These are phyloP conservation scores for Sordariomycetes sp. DNA, from an alignment of 2,329 filamentous ascomycete genomes.

Conservation along the genomic window DNA sequence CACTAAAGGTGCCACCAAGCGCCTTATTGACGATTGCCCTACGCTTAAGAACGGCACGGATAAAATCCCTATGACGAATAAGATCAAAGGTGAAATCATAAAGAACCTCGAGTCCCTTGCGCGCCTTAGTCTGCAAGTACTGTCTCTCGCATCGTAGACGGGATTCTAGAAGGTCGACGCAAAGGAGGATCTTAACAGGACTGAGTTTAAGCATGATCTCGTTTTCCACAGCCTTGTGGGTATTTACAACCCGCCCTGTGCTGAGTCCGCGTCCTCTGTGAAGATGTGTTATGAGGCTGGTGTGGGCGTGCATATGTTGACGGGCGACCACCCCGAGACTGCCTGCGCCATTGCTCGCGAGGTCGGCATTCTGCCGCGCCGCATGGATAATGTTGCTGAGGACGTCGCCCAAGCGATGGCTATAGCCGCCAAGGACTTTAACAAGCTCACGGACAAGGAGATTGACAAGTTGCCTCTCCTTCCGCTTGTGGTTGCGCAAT, in stretches of 20 bases:
- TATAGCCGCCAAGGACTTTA: slow-evolving; percentile 54
- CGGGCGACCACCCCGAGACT: slow-evolving; percentile 56
- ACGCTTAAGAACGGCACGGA: slow-evolving; percentile 33
- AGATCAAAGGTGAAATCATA: slow-evolving; percentile 44
- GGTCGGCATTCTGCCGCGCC: slow-evolving; percentile 59
- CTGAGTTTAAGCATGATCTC: slow-evolving; percentile 49
- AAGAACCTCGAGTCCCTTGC: slow-evolving; percentile 59
- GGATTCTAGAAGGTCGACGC: slow-evolving; percentile 14
- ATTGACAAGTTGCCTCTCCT: slow-evolving; percentile 52
- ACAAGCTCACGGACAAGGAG: slow-evolving; percentile 48
- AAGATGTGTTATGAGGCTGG: slow-evolving; percentile 48
- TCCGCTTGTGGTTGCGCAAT: slow-evolving; percentile 59
- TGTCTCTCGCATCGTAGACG: slow-evolving; percentile 48
- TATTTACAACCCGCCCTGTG: slow-evolving; percentile 60
- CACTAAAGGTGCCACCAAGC: slow-evolving; percentile 60
- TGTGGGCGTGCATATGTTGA: slow-evolving; percentile 59
- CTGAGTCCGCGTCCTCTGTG: slow-evolving; percentile 52
- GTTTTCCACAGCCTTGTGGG: slow-evolving; percentile 59
- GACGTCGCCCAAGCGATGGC: slow-evolving; percentile 46
- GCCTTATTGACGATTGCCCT: slow-evolving; percentile 53
- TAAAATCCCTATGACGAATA: slow-evolving; percentile 35
- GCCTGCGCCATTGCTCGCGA: slow-evolving; percentile 58
- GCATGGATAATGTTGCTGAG: slow-evolving; percentile 24
- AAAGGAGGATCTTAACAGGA: slow-evolving; percentile 31
- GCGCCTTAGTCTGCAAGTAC: slow-evolving; percentile 56